A percentile compares a stretch with the other conserved stretches of the same genome.
These are phyloP conservation scores for Mycena pura DNA, from an alignment of 768 basidiomycete species.

Conservation along the genomic window DNA sequence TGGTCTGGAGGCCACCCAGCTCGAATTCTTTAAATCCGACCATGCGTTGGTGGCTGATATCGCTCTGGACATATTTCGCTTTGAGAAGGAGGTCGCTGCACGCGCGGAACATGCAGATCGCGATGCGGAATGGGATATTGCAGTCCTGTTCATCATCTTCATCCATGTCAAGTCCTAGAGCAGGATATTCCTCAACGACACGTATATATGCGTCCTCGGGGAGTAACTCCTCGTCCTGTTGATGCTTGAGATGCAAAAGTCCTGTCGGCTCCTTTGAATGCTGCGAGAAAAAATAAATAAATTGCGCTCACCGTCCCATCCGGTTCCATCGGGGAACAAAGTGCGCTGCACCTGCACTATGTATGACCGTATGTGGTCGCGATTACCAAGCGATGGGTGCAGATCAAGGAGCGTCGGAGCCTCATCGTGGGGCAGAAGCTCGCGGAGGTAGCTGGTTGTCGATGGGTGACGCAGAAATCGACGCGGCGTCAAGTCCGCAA, in stretches of 20 bases:
- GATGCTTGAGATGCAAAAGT: too few species aligned
- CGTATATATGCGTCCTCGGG: too few species aligned
- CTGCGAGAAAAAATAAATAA: too few species aligned
- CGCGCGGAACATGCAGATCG: slow-evolving; percentile 35
- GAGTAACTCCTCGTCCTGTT: too few species aligned
- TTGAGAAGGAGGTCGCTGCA: slow-evolving; percentile 23
- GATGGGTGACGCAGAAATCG: slow-evolving; percentile 24
- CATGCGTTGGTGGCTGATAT: slow-evolving; percentile 36
- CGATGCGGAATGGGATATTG: slow-evolving; percentile 23
- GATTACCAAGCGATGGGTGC: slow-evolving; percentile 31
- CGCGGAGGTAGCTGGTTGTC: slow-evolving; percentile 1
- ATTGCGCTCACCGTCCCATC: too few species aligned
- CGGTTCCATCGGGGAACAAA: too few species aligned
- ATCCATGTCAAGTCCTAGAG: too few species aligned
- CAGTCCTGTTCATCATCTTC: too few species aligned
- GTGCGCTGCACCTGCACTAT: too few species aligned
- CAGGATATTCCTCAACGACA: too few species aligned
- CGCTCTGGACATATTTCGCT: slow-evolving; percentile 34
- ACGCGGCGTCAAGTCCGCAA: slow-evolving; percentile 28
- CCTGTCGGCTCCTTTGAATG: too few species aligned
- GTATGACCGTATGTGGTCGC: slow-evolving; percentile 21
- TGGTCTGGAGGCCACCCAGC: neutral
- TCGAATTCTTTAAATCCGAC: slow-evolving; percentile 37
- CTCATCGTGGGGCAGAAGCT: slow-evolving; percentile 8
- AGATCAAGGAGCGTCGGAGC: slow-evolving; percentile 24